Evolutionary conservation across 2,329 filamentous ascomycete species (phyloP).

Genomic region (Diplodia mutila): DNA sequence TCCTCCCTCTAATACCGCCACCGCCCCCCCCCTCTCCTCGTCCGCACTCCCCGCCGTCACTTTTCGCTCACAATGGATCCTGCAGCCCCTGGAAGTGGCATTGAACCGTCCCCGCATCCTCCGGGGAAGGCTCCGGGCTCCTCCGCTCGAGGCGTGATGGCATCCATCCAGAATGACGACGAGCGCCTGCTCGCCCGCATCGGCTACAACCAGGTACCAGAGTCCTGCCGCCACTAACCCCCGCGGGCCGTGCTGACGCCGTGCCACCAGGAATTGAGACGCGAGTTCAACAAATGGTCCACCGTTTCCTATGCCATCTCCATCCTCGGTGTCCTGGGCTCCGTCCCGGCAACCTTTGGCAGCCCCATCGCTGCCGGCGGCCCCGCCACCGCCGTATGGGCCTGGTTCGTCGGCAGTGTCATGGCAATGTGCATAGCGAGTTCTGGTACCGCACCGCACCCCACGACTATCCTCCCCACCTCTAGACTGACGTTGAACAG

Average conservation of each 20-base stretch:
- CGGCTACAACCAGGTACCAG: conserved; percentile 63
- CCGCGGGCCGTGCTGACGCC: conserved; percentile 29
- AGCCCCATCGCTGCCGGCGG: conserved; percentile 62
- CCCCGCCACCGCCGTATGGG: conserved; percentile 67
- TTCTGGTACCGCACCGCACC: conserved; percentile 48
- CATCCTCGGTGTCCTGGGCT: conserved; percentile 67
- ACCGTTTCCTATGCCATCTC: conserved; percentile 69
- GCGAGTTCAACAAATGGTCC: conserved; percentile 69
- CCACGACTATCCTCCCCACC: not conserved
- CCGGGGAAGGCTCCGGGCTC: conserved; percentile 1
- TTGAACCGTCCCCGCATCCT: not conserved
- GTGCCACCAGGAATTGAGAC: conserved; percentile 57
- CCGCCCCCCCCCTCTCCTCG: not conserved
- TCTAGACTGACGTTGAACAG: conserved; percentile 38
- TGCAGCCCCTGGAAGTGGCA: not conserved
- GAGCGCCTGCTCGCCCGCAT: conserved; percentile 64
- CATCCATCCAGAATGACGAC: conserved; percentile 61
- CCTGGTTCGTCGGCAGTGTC: conserved; percentile 65
- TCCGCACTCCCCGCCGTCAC: not conserved
- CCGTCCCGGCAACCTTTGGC: conserved; percentile 66
- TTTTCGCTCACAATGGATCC: not conserved
- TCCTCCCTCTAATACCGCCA: not conserved
- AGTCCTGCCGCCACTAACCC: not conserved
- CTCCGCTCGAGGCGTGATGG: conserved; percentile 39
- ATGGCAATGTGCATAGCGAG: conserved; percentile 68